These are phyloP conservation scores for Diaporthe sp. DNA, from an alignment of 2,329 filamentous ascomycete genomes.

Conservation along the genomic window DNA sequence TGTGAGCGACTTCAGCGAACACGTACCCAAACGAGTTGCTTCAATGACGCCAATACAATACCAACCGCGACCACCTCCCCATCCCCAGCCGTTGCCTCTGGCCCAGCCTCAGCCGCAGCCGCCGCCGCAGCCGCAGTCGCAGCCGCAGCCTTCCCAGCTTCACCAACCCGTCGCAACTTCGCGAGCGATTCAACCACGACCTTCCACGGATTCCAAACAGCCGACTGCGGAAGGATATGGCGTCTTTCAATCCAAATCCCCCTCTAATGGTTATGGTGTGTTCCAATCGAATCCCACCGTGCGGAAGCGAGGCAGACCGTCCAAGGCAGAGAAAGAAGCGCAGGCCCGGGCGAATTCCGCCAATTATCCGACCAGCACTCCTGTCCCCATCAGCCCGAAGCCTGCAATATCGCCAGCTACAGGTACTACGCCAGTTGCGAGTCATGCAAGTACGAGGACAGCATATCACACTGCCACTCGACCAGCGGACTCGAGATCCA, in stretches of 20 bases:
- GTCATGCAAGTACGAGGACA: constrained; percentile 9
- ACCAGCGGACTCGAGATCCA: constrained; percentile 21
- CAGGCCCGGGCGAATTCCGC: constrained; percentile 39
- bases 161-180: constrained; percentile 35
- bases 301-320: constrained; percentile 47
- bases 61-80: constrained; percentile 31
- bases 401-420: constrained; percentile 19
- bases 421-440: not conserved
- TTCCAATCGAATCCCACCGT: constrained; percentile 36
- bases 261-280: constrained; percentile 35
- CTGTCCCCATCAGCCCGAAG: constrained; percentile 38
- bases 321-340: constrained; percentile 45
- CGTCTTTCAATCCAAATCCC: constrained; percentile 30
- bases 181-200: constrained; percentile 46
- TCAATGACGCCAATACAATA: constrained; percentile 34
- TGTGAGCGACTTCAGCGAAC: constrained; percentile 44
- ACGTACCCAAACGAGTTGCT: constrained; percentile 45
- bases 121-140: constrained; percentile 5
- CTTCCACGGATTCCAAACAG: constrained; percentile 40
- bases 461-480: constrained; percentile 10
- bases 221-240: constrained; percentile 23
- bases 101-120: constrained; percentile 25
- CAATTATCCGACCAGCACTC: constrained; percentile 38
- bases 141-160: constrained; percentile 12
- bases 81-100: constrained; percentile 22